Evolutionary conservation across 1,284 basidiomycete genomes (phyloP).

Genomic region (Tilletia setariae): DNA sequence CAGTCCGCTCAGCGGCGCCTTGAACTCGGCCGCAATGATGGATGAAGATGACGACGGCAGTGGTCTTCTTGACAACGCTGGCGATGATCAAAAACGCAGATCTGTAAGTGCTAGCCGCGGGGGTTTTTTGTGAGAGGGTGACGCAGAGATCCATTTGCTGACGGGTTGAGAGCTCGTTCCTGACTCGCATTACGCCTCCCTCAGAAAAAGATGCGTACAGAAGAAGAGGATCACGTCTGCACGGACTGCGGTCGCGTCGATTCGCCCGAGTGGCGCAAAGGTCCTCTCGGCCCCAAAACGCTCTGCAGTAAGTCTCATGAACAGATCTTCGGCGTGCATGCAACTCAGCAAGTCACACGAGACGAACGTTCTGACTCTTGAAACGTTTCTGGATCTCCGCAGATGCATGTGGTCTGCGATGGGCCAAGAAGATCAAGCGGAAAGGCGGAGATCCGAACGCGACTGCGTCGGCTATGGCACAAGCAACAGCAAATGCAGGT

Average conservation of each 20-base stretch:
- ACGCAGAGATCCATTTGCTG: too few relatives aligned
- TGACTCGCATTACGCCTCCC: too few relatives aligned
- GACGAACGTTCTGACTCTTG: too few relatives aligned
- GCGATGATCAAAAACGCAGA: background rate
- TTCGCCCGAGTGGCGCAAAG: slow-evolving; percentile 52
- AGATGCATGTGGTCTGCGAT: slow-evolving; percentile 49
- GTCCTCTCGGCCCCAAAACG: slow-evolving; percentile 48
- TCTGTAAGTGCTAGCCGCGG: background rate
- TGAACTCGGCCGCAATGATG: background rate
- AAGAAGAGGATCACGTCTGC: slow-evolving; percentile 49
- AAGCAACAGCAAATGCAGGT: slow-evolving; percentile 9
- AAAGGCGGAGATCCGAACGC: slow-evolving; percentile 42
- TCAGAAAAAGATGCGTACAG: slow-evolving; percentile 38
- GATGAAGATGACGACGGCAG: background rate
- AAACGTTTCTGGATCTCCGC: background rate
- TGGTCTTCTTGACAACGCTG: background rate
- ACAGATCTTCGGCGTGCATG: background rate
- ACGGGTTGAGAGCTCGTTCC: too few relatives aligned
- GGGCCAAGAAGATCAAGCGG: slow-evolving; percentile 50
- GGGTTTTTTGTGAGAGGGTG: too few relatives aligned
- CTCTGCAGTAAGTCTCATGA: slow-evolving; percentile 27
- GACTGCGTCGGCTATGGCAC: slow-evolving; percentile 8
- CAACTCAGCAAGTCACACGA: background rate
- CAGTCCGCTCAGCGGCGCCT: background rate
- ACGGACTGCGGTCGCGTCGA: slow-evolving; percentile 49